These are phyloP conservation scores for Fusarium camptoceras DNA, from an alignment of 2,329 filamentous ascomycete species.

Conservation along the genomic window DNA sequence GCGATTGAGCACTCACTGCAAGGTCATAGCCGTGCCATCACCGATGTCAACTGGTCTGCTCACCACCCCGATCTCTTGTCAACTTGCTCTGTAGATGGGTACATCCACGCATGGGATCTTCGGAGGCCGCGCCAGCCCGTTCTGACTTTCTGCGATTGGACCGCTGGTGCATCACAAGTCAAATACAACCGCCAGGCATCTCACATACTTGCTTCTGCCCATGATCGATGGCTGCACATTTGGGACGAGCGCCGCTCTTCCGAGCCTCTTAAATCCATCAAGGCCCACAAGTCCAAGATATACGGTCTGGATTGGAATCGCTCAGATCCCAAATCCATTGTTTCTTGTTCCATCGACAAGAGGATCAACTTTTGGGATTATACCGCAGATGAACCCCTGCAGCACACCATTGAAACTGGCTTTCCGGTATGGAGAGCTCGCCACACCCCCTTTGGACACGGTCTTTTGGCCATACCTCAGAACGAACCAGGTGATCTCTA, in stretches of 20 bases:
- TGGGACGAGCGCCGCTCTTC: constrained; percentile 89
- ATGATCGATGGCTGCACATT: constrained; percentile 87
- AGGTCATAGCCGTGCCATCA: constrained; percentile 86
- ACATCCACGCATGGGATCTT: constrained; percentile 92
- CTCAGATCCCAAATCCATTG: constrained; percentile 75
- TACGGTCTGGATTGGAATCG: constrained; percentile 97
- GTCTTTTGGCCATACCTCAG: constrained; percentile 91
- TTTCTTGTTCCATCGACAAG: constrained; percentile 91
- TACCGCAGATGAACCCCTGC: constrained; percentile 69
- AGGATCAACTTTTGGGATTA: constrained; percentile 97
- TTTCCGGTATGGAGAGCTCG: constrained; percentile 93
- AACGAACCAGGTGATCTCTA: constrained; percentile 87
- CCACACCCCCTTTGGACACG: constrained; percentile 89
- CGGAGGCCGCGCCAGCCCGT: constrained; percentile 78
- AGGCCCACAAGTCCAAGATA: constrained; percentile 91
- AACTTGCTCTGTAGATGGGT: constrained; percentile 92
- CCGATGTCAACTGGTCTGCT: constrained; percentile 95
- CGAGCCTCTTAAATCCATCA: constrained; percentile 83
- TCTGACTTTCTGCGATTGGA: constrained; percentile 90
- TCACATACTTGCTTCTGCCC: constrained; percentile 89
- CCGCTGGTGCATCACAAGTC: constrained; percentile 92
- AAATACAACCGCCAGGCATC: constrained; percentile 92
- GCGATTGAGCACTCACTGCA: constrained; percentile 89
- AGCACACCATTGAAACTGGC: constrained; percentile 81
- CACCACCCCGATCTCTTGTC: constrained; percentile 90